These are phyloP conservation scores for Alternaria sp. DNA, from an alignment of 2,329 filamentous ascomycete genomes.

Conservation along the genomic window DNA sequence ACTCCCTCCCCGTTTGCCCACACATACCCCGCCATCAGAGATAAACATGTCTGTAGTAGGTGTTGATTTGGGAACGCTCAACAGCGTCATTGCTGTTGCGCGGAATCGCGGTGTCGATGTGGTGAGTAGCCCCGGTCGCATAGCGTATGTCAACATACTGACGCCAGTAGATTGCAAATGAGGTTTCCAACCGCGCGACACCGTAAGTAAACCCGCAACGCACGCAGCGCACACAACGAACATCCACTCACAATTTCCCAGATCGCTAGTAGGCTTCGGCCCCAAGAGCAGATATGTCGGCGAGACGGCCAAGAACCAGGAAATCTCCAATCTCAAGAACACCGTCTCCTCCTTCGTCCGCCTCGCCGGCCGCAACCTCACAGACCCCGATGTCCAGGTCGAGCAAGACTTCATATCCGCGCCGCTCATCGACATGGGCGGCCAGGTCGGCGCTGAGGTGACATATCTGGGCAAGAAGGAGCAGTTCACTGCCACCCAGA, in stretches of 20 bases:
- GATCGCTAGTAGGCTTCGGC: conserved; percentile 92
- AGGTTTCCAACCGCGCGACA: conserved; percentile 97
- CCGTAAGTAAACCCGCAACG: conserved; percentile 71
- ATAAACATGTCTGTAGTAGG: conserved; percentile 70
- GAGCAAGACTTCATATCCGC: conserved; percentile 93
- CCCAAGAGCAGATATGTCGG: conserved; percentile 93
- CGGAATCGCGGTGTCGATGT: conserved; percentile 99
- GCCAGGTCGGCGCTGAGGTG: conserved; percentile 94
- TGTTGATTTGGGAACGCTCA: conserved; percentile 94
- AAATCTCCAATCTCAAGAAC: conserved; percentile 99
- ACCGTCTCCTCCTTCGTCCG: conserved; percentile 93
- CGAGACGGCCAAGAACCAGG: conserved; percentile 96
- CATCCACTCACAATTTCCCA: conserved; percentile 17
- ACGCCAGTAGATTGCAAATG: conserved; percentile 84
- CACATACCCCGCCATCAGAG: conserved; percentile 39
- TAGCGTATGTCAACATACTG: conserved; percentile 28
- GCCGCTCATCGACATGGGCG: conserved; percentile 84
- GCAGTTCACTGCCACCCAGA: conserved; percentile 91
- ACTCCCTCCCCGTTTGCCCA: conserved; percentile 13
- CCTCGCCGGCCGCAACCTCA: conserved; percentile 83
- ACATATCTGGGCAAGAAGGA: conserved; percentile 93
- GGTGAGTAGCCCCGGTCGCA: conserved; percentile 65
- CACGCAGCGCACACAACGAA: conserved; percentile 14
- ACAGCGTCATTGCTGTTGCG: conserved; percentile 96
- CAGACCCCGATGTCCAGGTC: conserved; percentile 89